Base-by-base conservation (phyloP, 140 eudicot genomes). In the Stevia rebaudiana region DNA sequence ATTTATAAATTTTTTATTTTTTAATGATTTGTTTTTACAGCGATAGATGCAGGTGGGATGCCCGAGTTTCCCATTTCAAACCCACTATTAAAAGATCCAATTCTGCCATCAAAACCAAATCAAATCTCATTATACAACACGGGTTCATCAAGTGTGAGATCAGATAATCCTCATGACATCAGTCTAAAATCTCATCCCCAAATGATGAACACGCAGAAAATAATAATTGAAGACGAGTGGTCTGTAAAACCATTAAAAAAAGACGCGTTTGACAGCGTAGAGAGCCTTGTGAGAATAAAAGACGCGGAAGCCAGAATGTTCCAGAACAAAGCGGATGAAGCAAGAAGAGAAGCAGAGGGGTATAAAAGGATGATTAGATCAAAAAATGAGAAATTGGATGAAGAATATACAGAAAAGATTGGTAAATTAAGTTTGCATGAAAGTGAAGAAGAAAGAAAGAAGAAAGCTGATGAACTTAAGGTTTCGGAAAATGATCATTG, bases 281-380 rank as follows among this genome's bases (percentile, higher is more conserved):
- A 86, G 55, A 86, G 94, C 68, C 83, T 90, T 0, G 94, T 90
- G 49, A 75, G 90, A 35, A 72, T 86, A 6, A 90, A 90, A 48
- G 97, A 84, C 59, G 97, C 95, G 1, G 97, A 90, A 73, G 89
- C 94, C 2, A 75, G 90, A 72, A 83, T 90, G 94, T 90, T 90
- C 68, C 89, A 86, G 79, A 74, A 48, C 57, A 80, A 82, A 47
- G 97, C 97, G 3, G 94, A 90, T 17, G 95, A 90, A 67, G 97
- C 97, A 12, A 65, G 90, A 44, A 71, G 76, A 69, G 97, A 90
- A 46, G 79, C 88, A 3, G 95, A 90, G 36, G 77, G 79, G 41
- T 83, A 74, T 73, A 77, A 55, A 56, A 68, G 79, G 50, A 79
- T 83, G 90, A 77, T 82, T n/a, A 83, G 95, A 62, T 19, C 73